Conservation (phyloP, 176 grass and related monocot species). For the Oryza coarctata region DNA sequence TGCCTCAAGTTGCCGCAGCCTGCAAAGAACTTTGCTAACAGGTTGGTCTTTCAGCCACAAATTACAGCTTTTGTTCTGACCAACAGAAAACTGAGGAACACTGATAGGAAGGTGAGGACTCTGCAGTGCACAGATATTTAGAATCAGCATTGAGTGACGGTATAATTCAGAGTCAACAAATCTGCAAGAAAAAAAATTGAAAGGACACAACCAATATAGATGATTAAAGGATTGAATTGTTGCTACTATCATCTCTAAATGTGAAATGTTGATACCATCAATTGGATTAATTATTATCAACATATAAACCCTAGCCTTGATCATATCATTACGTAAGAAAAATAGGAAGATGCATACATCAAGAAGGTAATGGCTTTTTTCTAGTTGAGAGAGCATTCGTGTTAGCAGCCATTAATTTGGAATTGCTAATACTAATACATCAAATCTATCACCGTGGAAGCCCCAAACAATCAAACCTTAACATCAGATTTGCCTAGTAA, state of each 20-base stretch:
- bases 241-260: neutral
- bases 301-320: neutral
- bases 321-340: neutral
- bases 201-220: slow-evolving; percentile 1
- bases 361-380: neutral
- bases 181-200: neutral
- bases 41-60: slow-evolving; percentile 75
- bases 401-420: neutral
- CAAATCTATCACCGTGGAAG: neutral
- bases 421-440: neutral
- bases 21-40: slow-evolving; percentile 91
- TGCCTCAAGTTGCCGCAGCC: slow-evolving; percentile 68
- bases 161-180: slow-evolving; percentile 20
- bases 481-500: neutral
- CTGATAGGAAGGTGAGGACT: slow-evolving; percentile 76
- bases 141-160: slow-evolving; percentile 9
- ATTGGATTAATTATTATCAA: neutral
- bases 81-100: slow-evolving; percentile 65
- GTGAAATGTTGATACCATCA: neutral
- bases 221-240: neutral
- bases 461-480: neutral
- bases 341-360: slow-evolving; percentile 1
- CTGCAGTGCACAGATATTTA: slow-evolving; percentile 48
- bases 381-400: neutral
- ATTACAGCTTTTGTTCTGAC: slow-evolving; percentile 67